These are phyloP conservation scores for Exophiala lecanii-corni DNA, from an alignment of 2,329 filamentous ascomycete species.

Conservation along the genomic window DNA sequence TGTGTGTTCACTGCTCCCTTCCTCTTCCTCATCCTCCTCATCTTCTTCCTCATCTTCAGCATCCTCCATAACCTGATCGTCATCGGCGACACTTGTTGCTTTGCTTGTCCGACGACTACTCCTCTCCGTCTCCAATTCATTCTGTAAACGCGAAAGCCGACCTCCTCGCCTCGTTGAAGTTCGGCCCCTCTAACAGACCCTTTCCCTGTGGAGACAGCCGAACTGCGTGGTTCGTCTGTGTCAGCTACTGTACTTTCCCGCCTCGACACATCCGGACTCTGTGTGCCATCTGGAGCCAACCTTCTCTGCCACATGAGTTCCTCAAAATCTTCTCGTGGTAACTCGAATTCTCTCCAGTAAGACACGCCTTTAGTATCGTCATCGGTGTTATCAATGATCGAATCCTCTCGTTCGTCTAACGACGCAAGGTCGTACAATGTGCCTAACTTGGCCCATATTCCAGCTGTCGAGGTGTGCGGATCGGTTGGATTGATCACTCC, in stretches of 20 bases:
- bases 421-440: slow-evolving; percentile 79
- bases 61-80: slow-evolving; percentile 28
- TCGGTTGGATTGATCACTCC: slow-evolving; percentile 65
- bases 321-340: slow-evolving; percentile 51
- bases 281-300: slow-evolving; percentile 32
- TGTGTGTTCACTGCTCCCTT: slow-evolving; percentile 34
- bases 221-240: slow-evolving; percentile 40
- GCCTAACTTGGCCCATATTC: slow-evolving; percentile 84
- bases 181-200: slow-evolving; percentile 27
- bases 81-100: slow-evolving; percentile 33
- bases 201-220: slow-evolving; percentile 7
- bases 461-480: slow-evolving; percentile 65
- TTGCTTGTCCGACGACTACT: slow-evolving; percentile 27
- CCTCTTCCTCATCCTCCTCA: slow-evolving; percentile 33
- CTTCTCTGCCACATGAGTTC: slow-evolving; percentile 46
- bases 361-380: slow-evolving; percentile 44
- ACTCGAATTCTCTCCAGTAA: slow-evolving; percentile 61
- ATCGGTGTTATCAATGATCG: slow-evolving; percentile 53
- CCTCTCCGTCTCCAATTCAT: slow-evolving; percentile 34
- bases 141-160: slow-evolving; percentile 37
- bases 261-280: slow-evolving; percentile 29
- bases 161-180: slow-evolving; percentile 29
- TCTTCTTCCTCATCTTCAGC: slow-evolving; percentile 37
- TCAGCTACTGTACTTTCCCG: slow-evolving; percentile 44
- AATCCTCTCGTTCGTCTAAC: slow-evolving; percentile 75